Base-by-base conservation (phyloP, 2,329 filamentous ascomycete species). In the Phialophora verrucosa region DNA sequence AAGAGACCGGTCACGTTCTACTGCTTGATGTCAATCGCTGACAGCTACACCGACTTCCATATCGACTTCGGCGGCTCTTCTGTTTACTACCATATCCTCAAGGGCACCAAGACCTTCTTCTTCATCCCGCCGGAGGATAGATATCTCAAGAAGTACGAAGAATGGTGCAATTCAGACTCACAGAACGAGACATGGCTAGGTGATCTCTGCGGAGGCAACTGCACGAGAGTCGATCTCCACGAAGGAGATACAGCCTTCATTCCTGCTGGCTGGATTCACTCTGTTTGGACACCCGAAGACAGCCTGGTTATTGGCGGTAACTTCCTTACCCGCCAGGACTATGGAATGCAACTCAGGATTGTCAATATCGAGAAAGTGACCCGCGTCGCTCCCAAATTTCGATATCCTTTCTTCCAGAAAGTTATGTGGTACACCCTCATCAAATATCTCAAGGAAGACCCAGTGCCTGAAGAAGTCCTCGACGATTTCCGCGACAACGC, bases 1-100 rank as follows among this genome's bases (percentile, higher is more conserved):
- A 86, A 83, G 63, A 86, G 87, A 6, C 85, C 87, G 65, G 88
- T 90, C 7, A 87, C 89, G 66, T 90, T 88, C 73, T 89, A 89
- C 77, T 88, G 87, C 73, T 78, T 90, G 42, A 90, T 90, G 88
- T 90, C 88, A 4, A 87, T 90, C 25, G 86, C 87, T 12, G 88
- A 90, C 75, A 89, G 87, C 75, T 90, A 89, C 70, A 90, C 88
- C 23, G 88, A 90, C 75, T 90, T 90, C 71, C 88, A 90, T 76
- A 88, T 90, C 73, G 88, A 90, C 73, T 90, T 90, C 76, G 88
- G 88, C 42, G 88, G 88, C 4, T 90, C 88, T 3, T 90, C 88
- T 1, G 88, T 90, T 5, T 90, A 87, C 73, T 90, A 90, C 70
- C 88, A 90, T 72, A 90, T 90, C 68, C 76, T 90, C 62, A 88